phyloP scores from a whole-genome alignment of 371 early-diverging fungal species.

The Rhizomucor pusillus region DNA sequence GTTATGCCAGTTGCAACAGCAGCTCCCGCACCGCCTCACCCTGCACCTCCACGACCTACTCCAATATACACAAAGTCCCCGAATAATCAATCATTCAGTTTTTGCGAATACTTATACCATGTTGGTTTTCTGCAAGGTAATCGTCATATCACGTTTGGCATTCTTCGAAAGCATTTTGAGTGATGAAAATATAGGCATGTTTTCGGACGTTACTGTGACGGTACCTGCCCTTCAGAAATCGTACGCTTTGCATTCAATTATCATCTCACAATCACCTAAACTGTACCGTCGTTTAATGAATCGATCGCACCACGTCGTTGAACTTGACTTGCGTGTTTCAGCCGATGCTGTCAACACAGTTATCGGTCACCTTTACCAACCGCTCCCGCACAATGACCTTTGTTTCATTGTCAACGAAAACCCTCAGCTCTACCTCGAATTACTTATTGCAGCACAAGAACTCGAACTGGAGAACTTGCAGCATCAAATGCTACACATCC shows the following conservation, averaged over 20 bases:
- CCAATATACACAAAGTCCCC: neutral
- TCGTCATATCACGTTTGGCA: neutral
- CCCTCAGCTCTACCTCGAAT: constrained; percentile 32
- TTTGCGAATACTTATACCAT: constrained; percentile 25
- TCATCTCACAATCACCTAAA: constrained; percentile 36
- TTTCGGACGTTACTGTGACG: constrained; percentile 33
- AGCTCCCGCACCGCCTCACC: neutral
- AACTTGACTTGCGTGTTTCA: constrained; percentile 28
- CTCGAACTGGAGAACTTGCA: constrained; percentile 27
- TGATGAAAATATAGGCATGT: constrained; percentile 17
- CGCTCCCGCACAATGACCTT: constrained; percentile 31
- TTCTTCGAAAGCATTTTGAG: neutral
- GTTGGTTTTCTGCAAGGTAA: constrained; percentile 27
- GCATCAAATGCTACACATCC: constrained; percentile 20
- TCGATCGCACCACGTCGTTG: constrained; percentile 19
- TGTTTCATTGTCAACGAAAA: constrained; percentile 32
- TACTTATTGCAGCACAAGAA: constrained; percentile 35
- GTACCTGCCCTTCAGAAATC: constrained; percentile 32
- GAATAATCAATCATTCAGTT: constrained; percentile 6
- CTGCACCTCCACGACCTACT: constrained; percentile 1
- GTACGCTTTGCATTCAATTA: constrained; percentile 26
- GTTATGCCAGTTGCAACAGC: constrained; percentile 1
- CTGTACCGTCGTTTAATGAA: constrained; percentile 28
- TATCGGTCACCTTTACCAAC: constrained; percentile 31
- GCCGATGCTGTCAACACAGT: constrained; percentile 31